Conservation (phyloP, 768 basidiomycete species). For the Ramaria sp. region DNA sequence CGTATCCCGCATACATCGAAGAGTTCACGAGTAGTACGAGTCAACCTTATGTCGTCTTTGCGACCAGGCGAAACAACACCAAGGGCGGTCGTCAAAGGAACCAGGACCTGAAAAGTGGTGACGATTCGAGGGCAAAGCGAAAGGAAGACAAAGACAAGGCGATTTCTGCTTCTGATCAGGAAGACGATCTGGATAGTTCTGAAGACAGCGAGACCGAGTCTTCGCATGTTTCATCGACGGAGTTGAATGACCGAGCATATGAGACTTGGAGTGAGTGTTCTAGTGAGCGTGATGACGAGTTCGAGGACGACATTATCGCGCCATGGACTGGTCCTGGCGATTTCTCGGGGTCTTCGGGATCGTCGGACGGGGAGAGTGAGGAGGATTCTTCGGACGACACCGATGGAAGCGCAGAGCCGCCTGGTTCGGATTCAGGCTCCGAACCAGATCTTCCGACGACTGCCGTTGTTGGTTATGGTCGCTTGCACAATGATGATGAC, state of each 20-base stretch:
- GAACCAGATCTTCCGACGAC: neutral
- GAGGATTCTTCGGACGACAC: neutral
- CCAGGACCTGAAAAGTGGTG: no score
- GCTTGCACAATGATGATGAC: neutral
- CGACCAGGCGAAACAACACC: neutral
- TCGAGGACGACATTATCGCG: constrained; percentile 12
- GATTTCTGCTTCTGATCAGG: neutral
- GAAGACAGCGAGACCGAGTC: neutral
- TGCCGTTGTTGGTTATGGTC: neutral
- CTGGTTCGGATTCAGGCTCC: neutral
- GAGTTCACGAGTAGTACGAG: neutral
- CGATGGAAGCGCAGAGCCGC: neutral
- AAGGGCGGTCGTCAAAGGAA: no score
- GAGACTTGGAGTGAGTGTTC: constrained; percentile 17
- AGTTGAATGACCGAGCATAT: constrained; percentile 10
- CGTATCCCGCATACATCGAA: constrained; percentile 4
- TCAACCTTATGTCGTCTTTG: neutral
- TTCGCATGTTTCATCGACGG: neutral
- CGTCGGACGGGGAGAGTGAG: neutral
- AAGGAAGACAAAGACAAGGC: neutral
- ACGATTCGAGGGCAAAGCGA: no score
- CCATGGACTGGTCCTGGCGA: constrained; percentile 12
- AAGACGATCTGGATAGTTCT: neutral
- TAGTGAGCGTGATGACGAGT: constrained; percentile 7
- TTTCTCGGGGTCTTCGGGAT: neutral